Evolutionary conservation across 495 filamentous ascomycete genomes (phyloP), one percentile per base, ranked within the genome.

Genomic region (Aspergillus kassunensis): DNA sequence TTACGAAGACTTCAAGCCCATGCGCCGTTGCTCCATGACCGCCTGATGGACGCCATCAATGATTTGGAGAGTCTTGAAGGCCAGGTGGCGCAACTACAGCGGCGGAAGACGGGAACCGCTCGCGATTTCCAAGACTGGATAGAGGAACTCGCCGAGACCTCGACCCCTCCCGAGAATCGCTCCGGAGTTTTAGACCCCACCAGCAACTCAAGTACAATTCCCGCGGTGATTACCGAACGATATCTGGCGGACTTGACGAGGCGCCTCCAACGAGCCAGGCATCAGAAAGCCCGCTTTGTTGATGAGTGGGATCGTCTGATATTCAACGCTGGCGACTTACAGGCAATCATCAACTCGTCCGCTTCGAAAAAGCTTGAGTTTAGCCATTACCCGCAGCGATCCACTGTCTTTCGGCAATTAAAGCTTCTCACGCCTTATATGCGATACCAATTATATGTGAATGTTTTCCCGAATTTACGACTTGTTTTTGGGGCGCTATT

Each of bases 71-170:
- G 87, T 54, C 69, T 96, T 13, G 91, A 96, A 54, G 72, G 77
- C 2, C 89, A 93, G 59, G 86, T 97, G 11, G 65, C 76, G 20
- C 84, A 89, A 68, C 77, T 98, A 24, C 80, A 84, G 43, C 81
- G 84, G 57, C 78, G 91, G 51, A 96, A 95, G 71, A 86, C 81
- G 18, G 91, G 89, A 11, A 89, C 83, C n/a, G 87, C 87, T 3
- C 80, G 75, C 40, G 80, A 87, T 39, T 93, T 91, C 66, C 83
- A 87, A 51, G 92, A 95, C 49, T 98, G 93, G 93, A 93, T 98
- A 55, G 92, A 96, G 54, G 93, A 87, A 44, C 72, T 98, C 18
- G 83, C 81, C 1, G 93, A 96, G 51, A 79, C 84, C 41, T 80
- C 82, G 15, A 82, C 80, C 45, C 64, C 88, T 6, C 82, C 86